phyloP scores from a whole-genome alignment of 176 grass and related monocot genomes.

The Alopecurus myosuroides region DNA sequence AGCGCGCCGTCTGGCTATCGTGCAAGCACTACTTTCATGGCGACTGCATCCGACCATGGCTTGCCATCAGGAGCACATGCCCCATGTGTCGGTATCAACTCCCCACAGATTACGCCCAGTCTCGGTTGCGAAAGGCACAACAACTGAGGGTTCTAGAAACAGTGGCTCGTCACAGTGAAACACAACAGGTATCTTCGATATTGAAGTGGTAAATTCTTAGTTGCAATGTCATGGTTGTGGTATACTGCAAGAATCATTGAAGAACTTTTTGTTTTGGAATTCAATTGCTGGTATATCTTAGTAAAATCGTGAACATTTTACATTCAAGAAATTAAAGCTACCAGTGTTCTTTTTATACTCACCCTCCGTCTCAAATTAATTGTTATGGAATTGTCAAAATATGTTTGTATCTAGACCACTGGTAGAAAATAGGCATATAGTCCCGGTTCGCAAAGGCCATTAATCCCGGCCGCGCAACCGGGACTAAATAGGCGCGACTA shows the following conservation, averaged over 20 bases:
- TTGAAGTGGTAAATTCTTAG: background rate
- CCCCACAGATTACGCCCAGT: constrained; percentile 36
- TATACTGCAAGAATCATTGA: background rate
- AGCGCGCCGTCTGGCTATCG: constrained; percentile 35
- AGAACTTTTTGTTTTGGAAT: background rate
- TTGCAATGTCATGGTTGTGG: background rate
- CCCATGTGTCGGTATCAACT: constrained; percentile 62
- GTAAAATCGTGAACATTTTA: background rate
- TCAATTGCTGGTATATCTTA: background rate
- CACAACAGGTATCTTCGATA: constrained; percentile 28
- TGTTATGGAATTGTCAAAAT: too few relatives aligned
- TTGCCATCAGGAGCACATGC: constrained; percentile 58
- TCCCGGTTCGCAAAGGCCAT: too few relatives aligned
- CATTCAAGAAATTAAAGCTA: background rate
- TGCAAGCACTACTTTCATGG: constrained; percentile 71
- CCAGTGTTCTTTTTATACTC: background rate
- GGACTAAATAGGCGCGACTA: too few relatives aligned
- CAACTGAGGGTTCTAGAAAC: background rate
- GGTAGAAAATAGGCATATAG: too few relatives aligned
- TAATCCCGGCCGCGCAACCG: too few relatives aligned
- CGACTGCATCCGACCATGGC: constrained; percentile 55
- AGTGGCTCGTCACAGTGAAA: background rate
- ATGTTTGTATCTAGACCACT: too few relatives aligned
- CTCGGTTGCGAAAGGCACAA: constrained; percentile 12
- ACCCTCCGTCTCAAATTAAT: too few relatives aligned